A percentile compares a stretch with the other conserved stretches of the same genome.
Conservation (phyloP, 2,329 filamentous ascomycete species). For the Dryadomyces quercivorus region DNA sequence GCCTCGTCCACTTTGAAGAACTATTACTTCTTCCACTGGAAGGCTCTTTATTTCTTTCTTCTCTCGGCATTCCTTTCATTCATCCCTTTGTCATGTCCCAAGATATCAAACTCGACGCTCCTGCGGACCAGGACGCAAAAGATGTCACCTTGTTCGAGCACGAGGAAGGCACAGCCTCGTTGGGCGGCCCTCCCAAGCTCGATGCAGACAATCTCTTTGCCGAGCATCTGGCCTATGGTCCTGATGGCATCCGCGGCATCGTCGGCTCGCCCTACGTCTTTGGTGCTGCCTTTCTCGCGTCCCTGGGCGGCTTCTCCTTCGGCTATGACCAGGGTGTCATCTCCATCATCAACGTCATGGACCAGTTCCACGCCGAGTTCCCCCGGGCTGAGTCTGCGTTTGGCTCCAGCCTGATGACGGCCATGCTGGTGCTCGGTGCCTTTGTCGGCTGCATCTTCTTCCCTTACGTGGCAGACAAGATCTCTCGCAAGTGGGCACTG, state of each 20-base stretch:
- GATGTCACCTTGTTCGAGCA: too few relatives aligned
- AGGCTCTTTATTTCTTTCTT: too few relatives aligned
- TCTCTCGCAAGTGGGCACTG: neutral
- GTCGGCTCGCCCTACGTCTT: neutral
- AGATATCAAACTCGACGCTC: too few relatives aligned
- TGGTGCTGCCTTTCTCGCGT: neutral
- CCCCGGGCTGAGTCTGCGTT: neutral
- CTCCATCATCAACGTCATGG: neutral
- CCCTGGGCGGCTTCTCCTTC: neutral
- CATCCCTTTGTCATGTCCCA: too few relatives aligned
- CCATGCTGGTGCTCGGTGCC: neutral
- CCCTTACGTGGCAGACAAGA: neutral
- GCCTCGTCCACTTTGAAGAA: too few relatives aligned
- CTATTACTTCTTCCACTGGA: too few relatives aligned
- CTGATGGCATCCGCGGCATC: neutral
- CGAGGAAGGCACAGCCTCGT: too few relatives aligned
- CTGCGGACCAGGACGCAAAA: too few relatives aligned
- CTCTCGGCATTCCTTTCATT: too few relatives aligned
- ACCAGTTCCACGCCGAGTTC: neutral
- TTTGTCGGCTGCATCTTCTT: neutral
- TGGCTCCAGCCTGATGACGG: neutral
- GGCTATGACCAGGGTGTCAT: conserved; percentile 2
- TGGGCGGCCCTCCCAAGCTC: too few relatives aligned
- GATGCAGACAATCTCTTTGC: too few relatives aligned
- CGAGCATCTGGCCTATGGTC: too few relatives aligned